A percentile compares a stretch with the other conserved stretches of the same genome.
phyloP scores from a whole-genome alignment of 306 rosid species.

The Malus asiatica region DNA sequence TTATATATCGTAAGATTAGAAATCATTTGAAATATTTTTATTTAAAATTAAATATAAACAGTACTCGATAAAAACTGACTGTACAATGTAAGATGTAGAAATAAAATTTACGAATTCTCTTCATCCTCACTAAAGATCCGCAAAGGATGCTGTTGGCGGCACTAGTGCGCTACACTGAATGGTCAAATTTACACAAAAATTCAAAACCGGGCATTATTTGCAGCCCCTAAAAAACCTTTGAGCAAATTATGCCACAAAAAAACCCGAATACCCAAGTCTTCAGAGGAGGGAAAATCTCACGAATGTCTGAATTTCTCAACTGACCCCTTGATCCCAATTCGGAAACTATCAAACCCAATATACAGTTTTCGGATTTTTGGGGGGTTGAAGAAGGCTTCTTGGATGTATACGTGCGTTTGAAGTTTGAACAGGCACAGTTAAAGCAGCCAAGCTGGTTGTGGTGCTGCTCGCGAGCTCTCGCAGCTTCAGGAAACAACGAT shows the following conservation, averaged over 20 bases:
- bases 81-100: accelerated
- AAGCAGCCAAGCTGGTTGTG: neutral
- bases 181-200: neutral
- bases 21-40: too few species aligned
- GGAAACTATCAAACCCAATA: neutral
- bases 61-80: accelerated
- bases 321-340: neutral
- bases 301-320: neutral
- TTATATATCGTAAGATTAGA: accelerated
- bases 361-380: neutral
- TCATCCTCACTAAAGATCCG: too few species aligned
- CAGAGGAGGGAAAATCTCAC: neutral
- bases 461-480: conserved; percentile 14
- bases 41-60: too few species aligned
- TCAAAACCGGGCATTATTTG: neutral
- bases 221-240: neutral
- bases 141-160: too few species aligned
- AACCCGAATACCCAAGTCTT: neutral
- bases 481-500: conserved; percentile 32
- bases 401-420: neutral
- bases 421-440: neutral
- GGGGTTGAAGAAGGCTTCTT: neutral
- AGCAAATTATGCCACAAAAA: neutral
- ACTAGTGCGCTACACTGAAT: neutral
- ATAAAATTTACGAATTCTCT: accelerated